Base-by-base conservation (phyloP, 23 red algal genomes). In the Porphyridium purpureum region DNA sequence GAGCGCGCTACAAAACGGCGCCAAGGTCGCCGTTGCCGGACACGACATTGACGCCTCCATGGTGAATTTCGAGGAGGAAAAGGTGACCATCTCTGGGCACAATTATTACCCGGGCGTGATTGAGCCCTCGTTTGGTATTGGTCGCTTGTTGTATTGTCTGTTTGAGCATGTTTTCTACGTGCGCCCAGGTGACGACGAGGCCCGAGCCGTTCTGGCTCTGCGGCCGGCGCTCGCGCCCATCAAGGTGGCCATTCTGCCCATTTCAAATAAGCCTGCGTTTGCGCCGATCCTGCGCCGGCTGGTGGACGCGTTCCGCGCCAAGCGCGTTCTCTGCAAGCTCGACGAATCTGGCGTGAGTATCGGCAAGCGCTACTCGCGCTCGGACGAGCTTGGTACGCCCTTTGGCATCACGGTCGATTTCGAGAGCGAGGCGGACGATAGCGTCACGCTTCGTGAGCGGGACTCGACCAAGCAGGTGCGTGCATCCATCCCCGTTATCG, bases 41-140 rank as follows among this genome's bases (percentile, higher is more conserved):
- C 35, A 9, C 31, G 1, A 27, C 17, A 40, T 78, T 34, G 33
- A 25, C 7, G 27, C 21, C 21, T 51, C 57, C 9, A 67, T 67
- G 59, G 11, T 78, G 1, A 2, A 8, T 7, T 82, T 98, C 55
- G 56, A 80, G 31, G 32, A 9, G 26, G 81, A 71, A 40, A 80
- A 11, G 21, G 62, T 49, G 64, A 75, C 29, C 19, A 44, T 76
- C 25, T 54, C 60, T 27, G 78, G 90, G 33, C 21, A 59, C 22
- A 98, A 54, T 42, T 86, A 81, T 38, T 98, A 85, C 58, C 90
- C 90, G 40, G 72, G 62, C 29, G 90, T 98, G 24, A 86, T 98
- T 33, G 90, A 98, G 73, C 90, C 90, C n/a, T 84, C 76, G 7
- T 98, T 98, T 52, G 90, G 90, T 3, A 69, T 98, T 32, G 90